A percentile compares a stretch with the other conserved stretches of the same genome.
These are phyloP conservation scores for Antrodiella citrinella DNA, from an alignment of 768 basidiomycete species.

Conservation along the genomic window DNA sequence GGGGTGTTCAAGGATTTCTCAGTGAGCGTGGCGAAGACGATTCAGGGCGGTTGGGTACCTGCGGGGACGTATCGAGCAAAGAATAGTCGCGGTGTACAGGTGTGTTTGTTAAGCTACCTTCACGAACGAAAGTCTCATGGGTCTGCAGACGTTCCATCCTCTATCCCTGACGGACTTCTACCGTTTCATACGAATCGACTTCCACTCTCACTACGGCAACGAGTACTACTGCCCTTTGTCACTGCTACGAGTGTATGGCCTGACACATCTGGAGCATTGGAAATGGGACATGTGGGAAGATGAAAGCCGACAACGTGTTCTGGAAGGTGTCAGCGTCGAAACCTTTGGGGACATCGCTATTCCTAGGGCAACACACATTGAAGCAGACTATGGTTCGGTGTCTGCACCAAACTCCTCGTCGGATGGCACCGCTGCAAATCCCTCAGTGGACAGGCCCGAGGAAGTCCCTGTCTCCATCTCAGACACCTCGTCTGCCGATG, in stretches of 20 bases:
- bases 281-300: constrained; percentile 84
- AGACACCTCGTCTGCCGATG: no score
- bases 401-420: constrained; percentile 9
- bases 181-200: constrained; percentile 90
- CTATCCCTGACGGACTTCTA: constrained; percentile 77
- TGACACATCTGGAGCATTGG: constrained; percentile 94
- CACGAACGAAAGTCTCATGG: not conserved
- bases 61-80: constrained; percentile 84
- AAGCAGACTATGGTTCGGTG: constrained; percentile 1
- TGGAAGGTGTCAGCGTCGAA: constrained; percentile 12
- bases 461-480: no score
- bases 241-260: constrained; percentile 86
- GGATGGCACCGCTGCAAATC: not conserved
- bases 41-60: constrained; percentile 38
- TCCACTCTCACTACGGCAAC: constrained; percentile 85
- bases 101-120: constrained; percentile 26
- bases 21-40: constrained; percentile 59
- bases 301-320: constrained; percentile 44
- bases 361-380: no score
- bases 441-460: no score
- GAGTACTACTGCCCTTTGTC: constrained; percentile 97
- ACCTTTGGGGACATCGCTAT: no score
- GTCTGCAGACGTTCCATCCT: constrained; percentile 63
- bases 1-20: constrained; percentile 91
- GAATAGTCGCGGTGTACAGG: constrained; percentile 89